These are phyloP conservation scores for Canavalia gladiata DNA, from an alignment of 306 rosid species.

Conservation along the genomic window DNA sequence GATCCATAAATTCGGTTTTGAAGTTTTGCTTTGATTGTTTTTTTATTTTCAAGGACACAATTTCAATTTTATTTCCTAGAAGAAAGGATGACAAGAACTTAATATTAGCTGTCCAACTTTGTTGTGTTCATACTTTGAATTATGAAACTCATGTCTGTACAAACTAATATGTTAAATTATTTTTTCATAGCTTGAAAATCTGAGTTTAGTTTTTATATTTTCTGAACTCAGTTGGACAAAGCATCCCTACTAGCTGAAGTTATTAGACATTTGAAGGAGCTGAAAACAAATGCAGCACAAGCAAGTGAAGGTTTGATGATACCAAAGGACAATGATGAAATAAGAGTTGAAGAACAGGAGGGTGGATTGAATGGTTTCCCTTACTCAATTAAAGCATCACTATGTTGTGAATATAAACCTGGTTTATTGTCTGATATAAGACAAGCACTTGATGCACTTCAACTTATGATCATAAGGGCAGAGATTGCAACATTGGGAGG, in stretches of 20 bases:
- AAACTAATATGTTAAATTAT: conserved; percentile 27
- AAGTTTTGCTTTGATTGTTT: background rate
- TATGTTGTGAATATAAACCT: conserved; percentile 70
- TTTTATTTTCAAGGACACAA: background rate
- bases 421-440: conserved; percentile 65
- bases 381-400: conserved; percentile 66
- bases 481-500: conserved; percentile 74
- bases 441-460: conserved; percentile 70
- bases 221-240: conserved; percentile 72
- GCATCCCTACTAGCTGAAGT: conserved; percentile 55
- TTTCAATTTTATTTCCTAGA: background rate
- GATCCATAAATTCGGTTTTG: background rate
- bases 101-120: background rate
- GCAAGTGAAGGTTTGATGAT: conserved; percentile 62
- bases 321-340: conserved; percentile 72
- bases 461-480: conserved; percentile 67
- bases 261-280: conserved; percentile 59
- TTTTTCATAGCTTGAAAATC: conserved; percentile 17
- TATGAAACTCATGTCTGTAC: conserved; percentile 9
- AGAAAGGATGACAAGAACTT: conserved; percentile 6
- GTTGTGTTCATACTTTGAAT: conserved; percentile 28
- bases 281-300: conserved; percentile 58
- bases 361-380: conserved; percentile 62
- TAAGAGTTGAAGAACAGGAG: conserved; percentile 70
- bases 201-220: conserved; percentile 22